These are phyloP conservation scores for Aureobasidium leucospermi DNA, from an alignment of 2,329 filamentous ascomycete genomes.

Conservation along the genomic window DNA sequence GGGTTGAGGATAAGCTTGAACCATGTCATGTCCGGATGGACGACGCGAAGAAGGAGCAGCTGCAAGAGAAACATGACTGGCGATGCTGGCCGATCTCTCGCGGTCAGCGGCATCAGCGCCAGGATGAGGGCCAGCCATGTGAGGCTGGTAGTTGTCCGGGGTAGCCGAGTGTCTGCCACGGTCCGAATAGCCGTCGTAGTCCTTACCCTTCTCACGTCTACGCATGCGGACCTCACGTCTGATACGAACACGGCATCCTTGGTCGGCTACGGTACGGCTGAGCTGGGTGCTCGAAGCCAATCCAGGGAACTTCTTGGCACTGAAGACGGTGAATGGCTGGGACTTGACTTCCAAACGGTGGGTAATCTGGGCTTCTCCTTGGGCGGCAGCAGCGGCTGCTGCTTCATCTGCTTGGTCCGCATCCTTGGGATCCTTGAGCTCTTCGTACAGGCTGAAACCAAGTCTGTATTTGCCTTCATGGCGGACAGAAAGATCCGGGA, in stretches of 20 bases:
- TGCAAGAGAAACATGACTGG: slow-evolving; percentile 26
- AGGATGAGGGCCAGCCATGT: slow-evolving; percentile 22
- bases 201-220: slow-evolving; percentile 60
- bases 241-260: slow-evolving; percentile 93
- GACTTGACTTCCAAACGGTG: slow-evolving; percentile 90
- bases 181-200: slow-evolving; percentile 49
- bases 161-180: slow-evolving; percentile 38
- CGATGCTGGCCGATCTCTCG: slow-evolving; percentile 33
- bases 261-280: slow-evolving; percentile 87
- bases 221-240: slow-evolving; percentile 90
- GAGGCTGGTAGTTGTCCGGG: slow-evolving; percentile 21
- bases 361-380: slow-evolving; percentile 57
- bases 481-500: slow-evolving; percentile 89
- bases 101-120: slow-evolving; percentile 28
- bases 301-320: slow-evolving; percentile 97
- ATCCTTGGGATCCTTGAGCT: slow-evolving; percentile 79
- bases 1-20: slow-evolving; percentile 31
- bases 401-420: slow-evolving; percentile 50
- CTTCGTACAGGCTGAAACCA: slow-evolving; percentile 88
- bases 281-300: slow-evolving; percentile 81
- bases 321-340: slow-evolving; percentile 77
- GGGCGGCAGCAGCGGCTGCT: slow-evolving; percentile 25
- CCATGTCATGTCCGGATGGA: slow-evolving; percentile 39
- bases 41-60: slow-evolving; percentile 28
- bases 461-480: slow-evolving; percentile 92